phyloP scores from a whole-genome alignment of 768 basidiomycete species.

The Tulasnella sp. region DNA sequence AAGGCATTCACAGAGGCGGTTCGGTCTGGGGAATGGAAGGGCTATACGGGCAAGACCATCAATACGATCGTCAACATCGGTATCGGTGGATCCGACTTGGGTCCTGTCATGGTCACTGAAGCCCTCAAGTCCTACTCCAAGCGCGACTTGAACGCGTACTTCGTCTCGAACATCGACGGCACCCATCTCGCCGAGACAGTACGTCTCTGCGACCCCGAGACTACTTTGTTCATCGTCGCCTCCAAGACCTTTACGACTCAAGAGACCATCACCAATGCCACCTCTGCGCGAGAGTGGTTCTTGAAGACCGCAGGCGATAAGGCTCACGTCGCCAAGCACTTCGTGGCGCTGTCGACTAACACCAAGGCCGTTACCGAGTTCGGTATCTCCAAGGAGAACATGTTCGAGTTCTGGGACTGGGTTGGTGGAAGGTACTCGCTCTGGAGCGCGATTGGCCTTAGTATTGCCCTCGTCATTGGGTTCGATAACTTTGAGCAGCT shows the following conservation, averaged over 20 bases:
- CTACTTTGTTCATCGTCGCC: slow-evolving; percentile 96
- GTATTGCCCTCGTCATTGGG: slow-evolving; percentile 87
- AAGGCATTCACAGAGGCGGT: slow-evolving; percentile 79
- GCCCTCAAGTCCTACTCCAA: slow-evolving; percentile 89
- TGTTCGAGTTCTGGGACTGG: slow-evolving; percentile 99
- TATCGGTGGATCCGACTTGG: slow-evolving; percentile 95
- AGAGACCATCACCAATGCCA: slow-evolving; percentile 98
- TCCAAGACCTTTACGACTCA: slow-evolving; percentile 99
- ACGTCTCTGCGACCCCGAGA: slow-evolving; percentile 71
- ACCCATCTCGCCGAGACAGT: slow-evolving; percentile 91
- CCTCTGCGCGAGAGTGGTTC: slow-evolving; percentile 93
- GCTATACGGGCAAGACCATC: slow-evolving; percentile 94
- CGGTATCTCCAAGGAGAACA: slow-evolving; percentile 83
- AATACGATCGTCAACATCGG: slow-evolving; percentile 96
- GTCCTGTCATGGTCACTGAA: slow-evolving; percentile 98
- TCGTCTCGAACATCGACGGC: slow-evolving; percentile 97
- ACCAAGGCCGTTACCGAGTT: slow-evolving; percentile 86
- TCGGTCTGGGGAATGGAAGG: slow-evolving; percentile 84
- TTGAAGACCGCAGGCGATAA: slow-evolving; percentile 70
- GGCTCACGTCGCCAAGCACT: slow-evolving; percentile 94
- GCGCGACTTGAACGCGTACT: slow-evolving; percentile 75
- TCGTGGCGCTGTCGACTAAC: slow-evolving; percentile 96
- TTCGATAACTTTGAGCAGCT: slow-evolving; percentile 89
- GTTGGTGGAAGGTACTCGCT: slow-evolving; percentile 97
- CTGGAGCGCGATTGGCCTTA: slow-evolving; percentile 96